Percentiles rank a stretch among this genome's conserved stretches.
Conservation (phyloP, 1,284 basidiomycete genomes). For the Malassezia caprae region DNA sequence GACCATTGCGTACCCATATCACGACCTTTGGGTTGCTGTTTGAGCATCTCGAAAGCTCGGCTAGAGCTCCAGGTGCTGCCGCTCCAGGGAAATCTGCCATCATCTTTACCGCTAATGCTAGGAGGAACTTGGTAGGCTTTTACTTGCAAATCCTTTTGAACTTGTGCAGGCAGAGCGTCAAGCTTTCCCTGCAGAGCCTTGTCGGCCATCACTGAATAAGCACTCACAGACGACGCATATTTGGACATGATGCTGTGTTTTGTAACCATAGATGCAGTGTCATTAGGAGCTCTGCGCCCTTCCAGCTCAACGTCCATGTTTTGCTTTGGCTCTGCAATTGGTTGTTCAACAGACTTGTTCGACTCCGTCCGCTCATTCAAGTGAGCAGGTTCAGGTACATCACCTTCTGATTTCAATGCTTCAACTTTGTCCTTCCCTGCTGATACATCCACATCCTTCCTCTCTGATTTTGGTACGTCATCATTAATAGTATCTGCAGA, state of each 20-base stretch:
- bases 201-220: conserved; percentile 1
- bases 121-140: background rate
- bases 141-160: background rate
- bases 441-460: too few species aligned
- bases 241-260: conserved; percentile 10
- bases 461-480: background rate
- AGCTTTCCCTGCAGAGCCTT: background rate
- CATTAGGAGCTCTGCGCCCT: background rate
- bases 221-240: conserved; percentile 3
- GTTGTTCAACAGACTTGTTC: background rate
- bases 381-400: too few species aligned
- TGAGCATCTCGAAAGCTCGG: conserved; percentile 5
- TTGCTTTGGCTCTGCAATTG: too few species aligned
- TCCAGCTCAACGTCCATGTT: background rate
- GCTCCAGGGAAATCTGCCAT: conserved; percentile 3
- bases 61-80: background rate
- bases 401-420: too few species aligned
- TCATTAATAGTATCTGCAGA: background rate
- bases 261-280: conserved; percentile 14
- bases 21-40: conserved; percentile 4
- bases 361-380: too few species aligned
- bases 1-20: conserved; percentile 15
- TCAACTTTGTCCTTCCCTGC: too few species aligned
- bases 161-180: background rate
- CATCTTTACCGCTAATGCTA: background rate